A percentile compares a stretch with the other conserved stretches of the same genome.
Evolutionary conservation across 2,329 filamentous ascomycete genomes (phyloP).

Genomic region (Epichloe uncinata): DNA sequence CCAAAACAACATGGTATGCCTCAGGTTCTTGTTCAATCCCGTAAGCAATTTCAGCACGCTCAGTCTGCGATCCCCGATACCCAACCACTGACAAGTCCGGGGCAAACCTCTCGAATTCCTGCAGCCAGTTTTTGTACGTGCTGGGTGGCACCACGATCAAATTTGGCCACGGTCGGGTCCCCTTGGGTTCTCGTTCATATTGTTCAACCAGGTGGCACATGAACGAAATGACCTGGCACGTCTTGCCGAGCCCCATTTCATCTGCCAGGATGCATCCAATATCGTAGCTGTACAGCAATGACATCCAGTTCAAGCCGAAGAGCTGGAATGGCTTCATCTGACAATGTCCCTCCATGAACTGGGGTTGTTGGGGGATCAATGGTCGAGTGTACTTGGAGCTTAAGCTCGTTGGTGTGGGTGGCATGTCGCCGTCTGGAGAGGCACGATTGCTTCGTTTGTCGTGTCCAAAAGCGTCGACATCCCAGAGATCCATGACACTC

Average conservation of each 20-base stretch:
- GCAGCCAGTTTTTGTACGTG: conserved; percentile 90
- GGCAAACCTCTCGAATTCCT: conserved; percentile 80
- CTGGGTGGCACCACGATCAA: conserved; percentile 86
- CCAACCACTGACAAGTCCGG: conserved; percentile 63
- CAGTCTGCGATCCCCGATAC: conserved; percentile 50
- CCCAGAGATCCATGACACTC: conserved; percentile 33
- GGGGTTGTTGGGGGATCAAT: conserved; percentile 50
- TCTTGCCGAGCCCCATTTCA: conserved; percentile 96
- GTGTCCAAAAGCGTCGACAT: conserved; percentile 34
- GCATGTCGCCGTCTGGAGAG: conserved; percentile 22
- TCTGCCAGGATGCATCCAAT: conserved; percentile 88
- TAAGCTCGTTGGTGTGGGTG: conserved; percentile 29
- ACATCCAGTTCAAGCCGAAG: conserved; percentile 90
- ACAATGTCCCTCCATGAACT: conserved; percentile 62
- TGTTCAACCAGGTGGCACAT: conserved; percentile 69
- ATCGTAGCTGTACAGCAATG: conserved; percentile 63
- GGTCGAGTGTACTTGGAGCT: conserved; percentile 23
- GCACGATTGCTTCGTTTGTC: conserved; percentile 19
- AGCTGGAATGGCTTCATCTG: conserved; percentile 87
- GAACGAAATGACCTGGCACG: conserved; percentile 89
- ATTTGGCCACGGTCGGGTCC: conserved; percentile 48
- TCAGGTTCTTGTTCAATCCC: conserved; percentile 50
- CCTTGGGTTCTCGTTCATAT: conserved; percentile 22
- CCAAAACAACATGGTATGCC: conserved; percentile 47
- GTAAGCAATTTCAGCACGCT: conserved; percentile 54